A percentile compares a stretch with the other conserved stretches of the same genome.
Conservation (phyloP, 139 green algal genomes). For the Chlamydomonas asymmetrica region DNA sequence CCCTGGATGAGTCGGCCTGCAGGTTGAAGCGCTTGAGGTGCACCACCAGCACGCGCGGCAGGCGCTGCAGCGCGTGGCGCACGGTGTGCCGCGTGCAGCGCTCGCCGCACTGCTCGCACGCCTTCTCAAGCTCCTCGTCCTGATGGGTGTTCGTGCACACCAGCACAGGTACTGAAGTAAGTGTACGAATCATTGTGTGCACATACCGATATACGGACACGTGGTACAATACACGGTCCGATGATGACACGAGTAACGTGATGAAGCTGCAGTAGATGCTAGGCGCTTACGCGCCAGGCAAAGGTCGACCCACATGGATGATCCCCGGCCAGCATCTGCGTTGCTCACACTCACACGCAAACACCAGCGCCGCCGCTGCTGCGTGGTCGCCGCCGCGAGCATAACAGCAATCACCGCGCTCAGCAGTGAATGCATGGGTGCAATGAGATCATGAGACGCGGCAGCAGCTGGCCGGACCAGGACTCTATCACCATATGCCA, state of each 20-base stretch:
- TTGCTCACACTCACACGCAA: too few relatives aligned
- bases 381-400: too few relatives aligned
- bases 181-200: background rate
- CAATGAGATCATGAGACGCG: background rate
- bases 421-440: background rate
- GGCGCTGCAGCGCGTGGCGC: conserved; percentile 47
- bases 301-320: background rate
- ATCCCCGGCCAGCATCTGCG: background rate
- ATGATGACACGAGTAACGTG: background rate
- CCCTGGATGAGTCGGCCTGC: too few relatives aligned
- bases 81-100: conserved; percentile 36
- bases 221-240: background rate
- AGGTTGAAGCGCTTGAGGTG: conserved; percentile 74
- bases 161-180: too few relatives aligned
- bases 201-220: background rate
- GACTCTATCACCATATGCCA: too few relatives aligned
- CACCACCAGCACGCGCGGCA: conserved; percentile 68
- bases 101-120: conserved; percentile 60
- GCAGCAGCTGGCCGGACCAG: too few relatives aligned
- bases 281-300: background rate
- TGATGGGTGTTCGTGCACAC: background rate
- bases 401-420: background rate
- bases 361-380: too few relatives aligned
- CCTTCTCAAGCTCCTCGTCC: conserved; percentile 61
- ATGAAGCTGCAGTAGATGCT: background rate